Evolutionary conservation across 2,329 filamentous ascomycete species (phyloP).

Genomic region (Neoascochyta sp.): DNA sequence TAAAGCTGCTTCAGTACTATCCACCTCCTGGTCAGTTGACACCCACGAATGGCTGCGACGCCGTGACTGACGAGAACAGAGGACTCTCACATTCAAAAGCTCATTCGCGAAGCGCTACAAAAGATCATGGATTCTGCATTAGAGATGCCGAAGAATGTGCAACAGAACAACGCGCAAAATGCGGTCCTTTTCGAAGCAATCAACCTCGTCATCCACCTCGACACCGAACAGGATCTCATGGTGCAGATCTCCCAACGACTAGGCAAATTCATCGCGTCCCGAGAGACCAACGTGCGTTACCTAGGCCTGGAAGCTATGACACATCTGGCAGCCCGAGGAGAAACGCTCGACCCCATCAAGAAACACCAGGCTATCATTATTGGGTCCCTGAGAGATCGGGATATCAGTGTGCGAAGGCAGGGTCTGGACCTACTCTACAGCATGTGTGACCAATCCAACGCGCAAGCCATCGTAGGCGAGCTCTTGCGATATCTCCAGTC

Average conservation of each 20-base stretch:
- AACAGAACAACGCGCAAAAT: constrained; percentile 98
- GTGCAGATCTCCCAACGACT: constrained; percentile 88
- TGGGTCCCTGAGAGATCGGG: constrained; percentile 86
- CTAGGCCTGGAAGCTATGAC: constrained; percentile 97
- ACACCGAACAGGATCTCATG: constrained; percentile 92
- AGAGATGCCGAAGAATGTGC: constrained; percentile 95
- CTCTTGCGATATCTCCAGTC: constrained; percentile 91
- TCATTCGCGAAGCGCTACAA: constrained; percentile 88
- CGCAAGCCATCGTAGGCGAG: constrained; percentile 87
- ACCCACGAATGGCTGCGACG: neutral
- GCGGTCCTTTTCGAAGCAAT: constrained; percentile 98
- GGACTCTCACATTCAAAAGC: constrained; percentile 83
- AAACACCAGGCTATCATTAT: constrained; percentile 96
- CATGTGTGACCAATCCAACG: constrained; percentile 98
- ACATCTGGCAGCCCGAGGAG: constrained; percentile 86
- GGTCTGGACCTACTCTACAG: constrained; percentile 95
- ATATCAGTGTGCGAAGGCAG: constrained; percentile 95
- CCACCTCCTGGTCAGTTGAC: constrained; percentile 70
- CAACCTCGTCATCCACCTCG: constrained; percentile 95
- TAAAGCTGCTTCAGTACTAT: constrained; percentile 92
- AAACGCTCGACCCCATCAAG: constrained; percentile 95
- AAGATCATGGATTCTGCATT: constrained; percentile 87
- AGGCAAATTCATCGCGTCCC: constrained; percentile 92
- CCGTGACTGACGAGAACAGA: constrained; percentile 53
- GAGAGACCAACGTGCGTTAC: constrained; percentile 96